Evolutionary conservation across 805 yeast genomes (phyloP).

Genomic region (Debaryomyces hansenii): DNA sequence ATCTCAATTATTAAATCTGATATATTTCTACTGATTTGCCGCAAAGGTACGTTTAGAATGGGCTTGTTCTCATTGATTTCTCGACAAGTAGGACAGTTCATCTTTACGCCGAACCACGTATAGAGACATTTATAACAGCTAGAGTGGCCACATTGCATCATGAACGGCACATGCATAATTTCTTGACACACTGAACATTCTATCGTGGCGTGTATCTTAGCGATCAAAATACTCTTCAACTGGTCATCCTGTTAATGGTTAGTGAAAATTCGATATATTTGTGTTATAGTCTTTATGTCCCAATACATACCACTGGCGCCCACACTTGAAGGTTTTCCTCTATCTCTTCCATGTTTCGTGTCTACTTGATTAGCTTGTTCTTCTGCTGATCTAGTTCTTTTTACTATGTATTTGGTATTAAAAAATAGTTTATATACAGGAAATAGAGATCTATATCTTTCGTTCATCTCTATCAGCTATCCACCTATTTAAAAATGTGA

Average conservation of each 20-base stretch:
- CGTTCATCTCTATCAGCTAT: slow-evolving; percentile 11
- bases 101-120: slow-evolving; percentile 58
- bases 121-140: slow-evolving; percentile 67
- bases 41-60: slow-evolving; percentile 50
- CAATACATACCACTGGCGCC: slow-evolving; percentile 10
- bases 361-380: not conserved
- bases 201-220: slow-evolving; percentile 27
- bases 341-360: not conserved
- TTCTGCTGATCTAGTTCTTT: not conserved
- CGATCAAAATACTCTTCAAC: slow-evolving; percentile 21
- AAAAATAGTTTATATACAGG: slow-evolving; percentile 5
- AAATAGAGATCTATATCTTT: slow-evolving; percentile 3
- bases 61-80: slow-evolving; percentile 49
- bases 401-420: not conserved
- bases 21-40: slow-evolving; percentile 41
- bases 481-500: slow-evolving; percentile 29
- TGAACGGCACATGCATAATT: slow-evolving; percentile 62
- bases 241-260: slow-evolving; percentile 19
- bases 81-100: slow-evolving; percentile 73
- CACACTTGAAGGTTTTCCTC: slow-evolving; percentile 9
- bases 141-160: slow-evolving; percentile 69
- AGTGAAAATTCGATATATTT: slow-evolving; percentile 5
- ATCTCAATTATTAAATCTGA: slow-evolving; percentile 40
- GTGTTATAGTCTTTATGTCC: not conserved
- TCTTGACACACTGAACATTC: slow-evolving; percentile 73